Evolutionary conservation across 768 basidiomycete genomes (phyloP).

Genomic region (Hypholoma sublateritium): DNA sequence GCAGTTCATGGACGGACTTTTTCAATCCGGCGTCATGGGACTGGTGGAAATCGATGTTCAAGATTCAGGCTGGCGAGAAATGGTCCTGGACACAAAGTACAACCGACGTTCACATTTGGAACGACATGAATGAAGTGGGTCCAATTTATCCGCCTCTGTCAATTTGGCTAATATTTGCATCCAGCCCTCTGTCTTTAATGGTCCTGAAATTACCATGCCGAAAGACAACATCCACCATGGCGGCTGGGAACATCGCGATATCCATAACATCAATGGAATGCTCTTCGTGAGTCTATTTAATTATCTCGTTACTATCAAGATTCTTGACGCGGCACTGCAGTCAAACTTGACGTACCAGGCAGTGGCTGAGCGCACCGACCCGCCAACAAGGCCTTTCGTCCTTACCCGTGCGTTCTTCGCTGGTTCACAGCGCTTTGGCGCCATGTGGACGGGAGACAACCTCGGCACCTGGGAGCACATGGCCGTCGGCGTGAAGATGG

Average conservation of each 20-base stretch:
- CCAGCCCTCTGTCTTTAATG: conserved; percentile 95
- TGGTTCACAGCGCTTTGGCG: conserved; percentile 93
- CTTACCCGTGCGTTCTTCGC: conserved; percentile 94
- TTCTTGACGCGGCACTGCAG: conserved; percentile 36
- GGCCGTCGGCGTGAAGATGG: conserved; percentile 91
- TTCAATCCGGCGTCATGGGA: conserved; percentile 90
- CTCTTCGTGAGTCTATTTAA: conserved; percentile 58
- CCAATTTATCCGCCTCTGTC: not conserved
- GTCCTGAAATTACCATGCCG: conserved; percentile 86
- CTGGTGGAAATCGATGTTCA: conserved; percentile 90
- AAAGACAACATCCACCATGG: conserved; percentile 77
- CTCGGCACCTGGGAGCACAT: conserved; percentile 98
- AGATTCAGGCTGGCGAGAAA: conserved; percentile 49
- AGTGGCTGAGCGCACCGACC: conserved; percentile 68
- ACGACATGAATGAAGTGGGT: conserved; percentile 97
- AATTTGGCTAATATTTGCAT: not conserved
- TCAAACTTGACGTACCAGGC: conserved; percentile 84
- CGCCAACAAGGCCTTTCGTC: conserved; percentile 88
- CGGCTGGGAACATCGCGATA: conserved; percentile 97
- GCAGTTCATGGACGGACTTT: conserved; percentile 95
- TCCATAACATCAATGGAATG: conserved; percentile 99
- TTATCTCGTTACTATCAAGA: not conserved
- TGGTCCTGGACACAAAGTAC: conserved; percentile 84
- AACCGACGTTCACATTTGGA: conserved; percentile 90
- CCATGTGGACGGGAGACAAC: conserved; percentile 99